A percentile compares a stretch with the other conserved stretches of the same genome.
Conservation (phyloP, 2,329 filamentous ascomycete species). For the Neonectria magnoliae region DNA sequence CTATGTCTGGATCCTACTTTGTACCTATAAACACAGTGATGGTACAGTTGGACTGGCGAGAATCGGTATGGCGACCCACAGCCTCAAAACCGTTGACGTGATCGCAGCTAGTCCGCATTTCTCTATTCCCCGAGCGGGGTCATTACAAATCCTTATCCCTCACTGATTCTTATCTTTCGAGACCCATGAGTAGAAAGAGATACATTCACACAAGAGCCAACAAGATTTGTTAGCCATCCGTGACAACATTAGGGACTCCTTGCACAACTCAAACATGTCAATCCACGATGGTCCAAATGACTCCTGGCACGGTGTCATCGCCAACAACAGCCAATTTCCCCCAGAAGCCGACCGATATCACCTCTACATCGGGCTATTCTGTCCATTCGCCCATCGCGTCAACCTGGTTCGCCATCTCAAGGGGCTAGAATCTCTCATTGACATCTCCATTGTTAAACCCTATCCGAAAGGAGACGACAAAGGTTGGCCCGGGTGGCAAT, state of each 20-base stretch:
- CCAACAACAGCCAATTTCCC: slow-evolving; percentile 55
- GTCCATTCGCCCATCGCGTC: slow-evolving; percentile 76
- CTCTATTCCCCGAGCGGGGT: slow-evolving; percentile 27
- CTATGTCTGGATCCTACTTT: too few species aligned
- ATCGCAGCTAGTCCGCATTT: background rate
- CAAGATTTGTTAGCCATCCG: background rate
- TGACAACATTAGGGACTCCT: too few species aligned
- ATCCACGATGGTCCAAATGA: slow-evolving; percentile 35
- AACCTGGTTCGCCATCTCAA: slow-evolving; percentile 78
- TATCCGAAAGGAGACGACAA: slow-evolving; percentile 73
- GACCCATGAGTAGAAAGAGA: background rate
- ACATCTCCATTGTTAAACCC: slow-evolving; percentile 69
- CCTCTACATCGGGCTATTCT: slow-evolving; percentile 68
- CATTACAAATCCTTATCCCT: background rate
- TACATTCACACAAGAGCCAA: background rate
- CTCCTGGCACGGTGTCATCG: slow-evolving; percentile 40
- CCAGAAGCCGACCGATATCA: slow-evolving; percentile 69
- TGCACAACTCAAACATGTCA: slow-evolving; percentile 14
- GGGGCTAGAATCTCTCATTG: slow-evolving; percentile 75
- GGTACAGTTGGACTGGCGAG: too few species aligned
- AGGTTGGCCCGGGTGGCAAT: slow-evolving; percentile 72
- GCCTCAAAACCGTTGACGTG: background rate
- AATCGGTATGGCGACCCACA: too few species aligned
- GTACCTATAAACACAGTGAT: too few species aligned
- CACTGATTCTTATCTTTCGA: background rate